These are phyloP conservation scores for Ulmus americana DNA, from an alignment of 331 rosid genomes.

Conservation along the genomic window DNA sequence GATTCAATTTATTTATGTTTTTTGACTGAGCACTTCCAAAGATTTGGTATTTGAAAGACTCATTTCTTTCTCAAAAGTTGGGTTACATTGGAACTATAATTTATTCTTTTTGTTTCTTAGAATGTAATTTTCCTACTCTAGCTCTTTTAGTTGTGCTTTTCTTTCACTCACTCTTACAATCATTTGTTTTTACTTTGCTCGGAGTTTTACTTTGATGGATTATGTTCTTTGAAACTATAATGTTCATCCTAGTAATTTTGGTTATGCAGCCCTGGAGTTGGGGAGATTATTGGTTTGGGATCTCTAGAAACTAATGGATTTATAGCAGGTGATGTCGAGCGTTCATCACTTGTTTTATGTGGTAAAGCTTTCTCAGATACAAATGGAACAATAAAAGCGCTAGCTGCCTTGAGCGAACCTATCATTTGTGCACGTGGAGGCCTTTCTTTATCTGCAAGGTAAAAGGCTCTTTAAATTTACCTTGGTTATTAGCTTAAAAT, in stretches of 20 bases:
- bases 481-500: background rate
- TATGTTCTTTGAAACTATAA: background rate
- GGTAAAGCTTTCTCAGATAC: slow-evolving; percentile 40
- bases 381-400: slow-evolving; percentile 33
- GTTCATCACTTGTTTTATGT: slow-evolving; percentile 42
- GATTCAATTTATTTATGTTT: too few relatives aligned
- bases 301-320: slow-evolving; percentile 30
- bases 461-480: slow-evolving; percentile 1
- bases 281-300: slow-evolving; percentile 26
- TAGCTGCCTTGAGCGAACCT: slow-evolving; percentile 36
- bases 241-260: background rate
- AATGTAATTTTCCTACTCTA: too few relatives aligned
- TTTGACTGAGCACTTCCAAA: too few relatives aligned
- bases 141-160: background rate
- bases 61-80: too few relatives aligned
- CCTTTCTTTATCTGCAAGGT: slow-evolving; percentile 44
- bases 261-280: slow-evolving; percentile 34
- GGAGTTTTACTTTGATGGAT: background rate
- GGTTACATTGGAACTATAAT: too few relatives aligned
- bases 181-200: background rate
- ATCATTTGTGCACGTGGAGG: slow-evolving; percentile 42
- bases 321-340: slow-evolving; percentile 41
- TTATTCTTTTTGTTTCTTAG: too few relatives aligned
- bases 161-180: background rate
- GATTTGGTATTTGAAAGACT: too few relatives aligned